Evolutionary conservation across 2,329 filamentous ascomycete genomes (phyloP), one percentile per base, ranked within the genome.

Genomic region (Parasarocladium wereldwijsianum): DNA sequence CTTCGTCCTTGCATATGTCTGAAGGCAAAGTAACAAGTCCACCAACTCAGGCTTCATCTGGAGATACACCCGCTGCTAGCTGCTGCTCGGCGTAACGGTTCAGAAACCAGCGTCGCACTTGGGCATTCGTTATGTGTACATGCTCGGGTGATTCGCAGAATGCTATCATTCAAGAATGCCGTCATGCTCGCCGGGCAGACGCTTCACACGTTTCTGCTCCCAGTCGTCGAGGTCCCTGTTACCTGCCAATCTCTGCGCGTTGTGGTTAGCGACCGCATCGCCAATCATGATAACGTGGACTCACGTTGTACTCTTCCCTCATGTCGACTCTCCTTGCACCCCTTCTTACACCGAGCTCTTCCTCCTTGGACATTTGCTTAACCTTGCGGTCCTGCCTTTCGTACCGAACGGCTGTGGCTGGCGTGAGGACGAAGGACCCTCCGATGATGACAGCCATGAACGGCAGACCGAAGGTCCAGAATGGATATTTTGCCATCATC

Each of bases 181-280:
- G 51, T 98, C 87, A 36, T 72, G 79, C 54, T 98, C 92, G 40
- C 90, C 90, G 13, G 82, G 76, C 36, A 94, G 66, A 49, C 90
- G 66, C 59, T 93, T 75, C 8, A 96, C 85, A 31, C 92, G 74
- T 57, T 90, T 92, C 57, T 96, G 90, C 52, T 96, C 87, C 90
- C 90, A 98, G 47, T 84, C 70, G 46, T 98, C 87, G 36, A 96
- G 58, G 49, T 93, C 85, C 52, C 92, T 92, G 4, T 19, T 30
- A 14, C 80, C 79, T 85, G 59, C 38, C 92, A 57, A 47, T 96
- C 90, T 53, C 92, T 93, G 18, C 82, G n/a, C n/a, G n/a, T n/a
- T n/a, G n/a, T n/a, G n/a, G n/a, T n/a, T n/a, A n/a, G n/a, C n/a
- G n/a, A n/a, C n/a, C n/a, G n/a, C n/a, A n/a, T n/a, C n/a, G 17